Conservation (phyloP, 2,329 filamentous ascomycete genomes). For the Apiospora aurea region DNA sequence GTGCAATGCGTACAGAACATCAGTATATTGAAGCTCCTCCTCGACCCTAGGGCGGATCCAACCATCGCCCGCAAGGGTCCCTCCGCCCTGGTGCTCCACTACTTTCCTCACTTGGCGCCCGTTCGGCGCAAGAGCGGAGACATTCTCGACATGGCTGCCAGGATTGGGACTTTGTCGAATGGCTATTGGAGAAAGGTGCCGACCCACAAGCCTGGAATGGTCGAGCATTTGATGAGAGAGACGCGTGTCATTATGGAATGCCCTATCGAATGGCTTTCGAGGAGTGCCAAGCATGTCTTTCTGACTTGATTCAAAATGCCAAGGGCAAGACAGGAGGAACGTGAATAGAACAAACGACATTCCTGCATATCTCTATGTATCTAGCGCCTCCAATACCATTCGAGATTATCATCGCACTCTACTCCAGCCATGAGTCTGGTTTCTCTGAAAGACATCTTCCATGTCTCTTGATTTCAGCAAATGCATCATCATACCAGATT, state of each 20-base stretch:
- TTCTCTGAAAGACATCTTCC: no score
- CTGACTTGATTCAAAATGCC: background rate
- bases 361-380: background rate
- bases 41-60: constrained; percentile 13
- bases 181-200: constrained; percentile 22
- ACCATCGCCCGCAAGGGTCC: background rate
- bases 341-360: background rate
- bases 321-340: background rate
- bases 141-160: constrained; percentile 8
- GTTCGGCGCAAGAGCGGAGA: constrained; percentile 11
- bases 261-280: background rate
- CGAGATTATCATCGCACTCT: background rate
- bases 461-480: background rate
- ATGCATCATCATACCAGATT: background rate
- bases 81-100: background rate
- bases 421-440: no score
- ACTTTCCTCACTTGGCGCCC: background rate
- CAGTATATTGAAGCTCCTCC: background rate
- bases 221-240: background rate
- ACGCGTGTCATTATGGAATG: background rate
- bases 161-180: constrained; percentile 17
- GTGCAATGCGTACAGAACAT: background rate
- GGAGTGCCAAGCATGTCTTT: background rate
- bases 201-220: constrained; percentile 20
- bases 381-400: no score